Conservation (phyloP, 495 filamentous ascomycete species). For the Daldinia decipiens region DNA sequence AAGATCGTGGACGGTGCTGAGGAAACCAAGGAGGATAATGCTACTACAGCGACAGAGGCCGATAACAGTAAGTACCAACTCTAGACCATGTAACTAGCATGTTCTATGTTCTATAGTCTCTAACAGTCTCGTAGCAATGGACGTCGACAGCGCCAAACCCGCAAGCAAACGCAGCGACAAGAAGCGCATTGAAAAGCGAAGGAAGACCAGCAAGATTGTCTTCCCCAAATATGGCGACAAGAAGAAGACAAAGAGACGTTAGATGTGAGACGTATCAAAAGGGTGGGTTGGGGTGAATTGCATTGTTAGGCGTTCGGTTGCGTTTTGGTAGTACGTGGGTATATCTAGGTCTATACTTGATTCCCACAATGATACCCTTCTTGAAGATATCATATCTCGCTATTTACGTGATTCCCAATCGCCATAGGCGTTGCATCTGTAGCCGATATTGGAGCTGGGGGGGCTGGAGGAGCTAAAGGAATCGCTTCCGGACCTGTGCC, state of each 20-base stretch:
- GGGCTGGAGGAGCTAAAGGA: background rate
- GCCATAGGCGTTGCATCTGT: slow-evolving; percentile 6
- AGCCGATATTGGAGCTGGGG: slow-evolving; percentile 3
- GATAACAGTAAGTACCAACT: slow-evolving; percentile 51
- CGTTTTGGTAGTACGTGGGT: slow-evolving; percentile 28
- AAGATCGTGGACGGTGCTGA: slow-evolving; percentile 37
- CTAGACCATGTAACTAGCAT: too few species aligned
- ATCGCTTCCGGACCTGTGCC: background rate
- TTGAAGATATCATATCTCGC: slow-evolving; percentile 27
- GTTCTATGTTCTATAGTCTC: background rate
- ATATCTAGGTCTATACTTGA: slow-evolving; percentile 38
- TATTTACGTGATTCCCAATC: slow-evolving; percentile 24
- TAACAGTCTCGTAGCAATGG: slow-evolving; percentile 53
- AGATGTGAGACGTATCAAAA: background rate
- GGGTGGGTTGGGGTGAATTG: background rate
- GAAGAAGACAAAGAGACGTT: slow-evolving; percentile 55
- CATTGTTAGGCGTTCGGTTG: slow-evolving; percentile 37
- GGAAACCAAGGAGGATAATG: slow-evolving; percentile 50
- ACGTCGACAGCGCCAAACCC: slow-evolving; percentile 55
- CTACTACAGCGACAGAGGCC: slow-evolving; percentile 3
- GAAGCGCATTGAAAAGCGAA: slow-evolving; percentile 57
- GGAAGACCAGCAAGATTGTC: slow-evolving; percentile 62
- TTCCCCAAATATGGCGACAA: slow-evolving; percentile 62
- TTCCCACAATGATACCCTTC: slow-evolving; percentile 40
- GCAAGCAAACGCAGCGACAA: slow-evolving; percentile 49